Evolutionary conservation across 208 protist species (phyloP), one percentile per base, ranked within the genome.

Genomic region (Angomonas desouzai): DNA sequence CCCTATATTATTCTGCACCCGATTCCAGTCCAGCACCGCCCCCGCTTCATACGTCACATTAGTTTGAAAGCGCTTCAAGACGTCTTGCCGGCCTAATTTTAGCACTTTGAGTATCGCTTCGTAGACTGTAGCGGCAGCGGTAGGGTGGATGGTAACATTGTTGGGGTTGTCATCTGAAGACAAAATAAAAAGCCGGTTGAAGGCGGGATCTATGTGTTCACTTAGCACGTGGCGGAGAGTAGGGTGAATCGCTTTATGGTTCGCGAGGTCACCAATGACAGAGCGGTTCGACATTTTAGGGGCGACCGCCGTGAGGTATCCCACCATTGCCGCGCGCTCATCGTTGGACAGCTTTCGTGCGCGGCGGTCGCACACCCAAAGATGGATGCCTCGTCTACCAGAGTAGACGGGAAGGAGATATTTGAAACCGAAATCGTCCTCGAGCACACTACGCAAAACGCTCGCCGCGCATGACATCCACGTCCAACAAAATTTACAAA

Each of bases 341-440:
- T 99, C 93, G 33, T 98, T 80, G 2, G 68, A 76, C 51, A 99
- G 66, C 34, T 55, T 72, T 2, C 97, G 76, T 0, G 98, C 98
- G 0, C 76, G 60, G 33, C 68, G 51, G 77, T 99, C 99, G 65
- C 94, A 98, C 27, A 99, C 97, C 98, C 99, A 99, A 68, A 98
- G 85, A 75, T 99, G 99, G 32, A 99, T 85, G 65, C 99, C 99
- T 75, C 99, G 94, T 10, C 99, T 83, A 25, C 99, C 99, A 29
- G 89, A 98, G 73, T 98, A 99, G 2, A 99, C 97, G 63, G 96
- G 99, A 6, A 99, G 81, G 25, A 98, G 72, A 69, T 99, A 86
- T 55, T 96, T 67, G 67, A 99, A 99, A 0, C 97, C 98, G 78
- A 99, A 99, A 66, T 98, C 96, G 28, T 98, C 88, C 62, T 66